Evolutionary conservation across 768 basidiomycete genomes (phyloP).

Genomic region (Goffeauzyma gilvescens): DNA sequence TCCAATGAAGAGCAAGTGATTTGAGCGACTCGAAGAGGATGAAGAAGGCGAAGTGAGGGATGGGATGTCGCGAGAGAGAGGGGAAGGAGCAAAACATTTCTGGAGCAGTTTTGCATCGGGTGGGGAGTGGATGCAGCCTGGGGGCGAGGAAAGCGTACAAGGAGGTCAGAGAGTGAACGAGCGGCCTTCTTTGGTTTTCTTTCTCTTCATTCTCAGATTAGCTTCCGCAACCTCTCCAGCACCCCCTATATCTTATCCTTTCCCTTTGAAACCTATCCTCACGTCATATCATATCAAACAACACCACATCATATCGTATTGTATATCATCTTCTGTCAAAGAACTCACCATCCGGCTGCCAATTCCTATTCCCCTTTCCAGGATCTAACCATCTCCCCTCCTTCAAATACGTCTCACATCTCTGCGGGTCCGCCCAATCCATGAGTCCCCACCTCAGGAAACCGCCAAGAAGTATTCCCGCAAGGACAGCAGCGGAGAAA

Average conservation of each 20-base stretch:
- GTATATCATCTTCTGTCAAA: background rate
- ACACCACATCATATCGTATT: slow-evolving; percentile 5
- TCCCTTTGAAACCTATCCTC: too few species aligned
- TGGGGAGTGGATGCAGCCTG: slow-evolving; percentile 57
- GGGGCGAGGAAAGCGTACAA: too few species aligned
- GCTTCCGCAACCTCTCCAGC: too few species aligned
- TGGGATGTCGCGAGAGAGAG: slow-evolving; percentile 3
- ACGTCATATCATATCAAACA: slow-evolving; percentile 1
- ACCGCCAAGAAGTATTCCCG: slow-evolving; percentile 27
- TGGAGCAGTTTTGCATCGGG: slow-evolving; percentile 5
- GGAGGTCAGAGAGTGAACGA: too few species aligned
- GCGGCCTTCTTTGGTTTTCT: too few species aligned
- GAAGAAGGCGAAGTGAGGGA: background rate
- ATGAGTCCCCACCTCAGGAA: slow-evolving; percentile 27
- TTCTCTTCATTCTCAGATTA: too few species aligned
- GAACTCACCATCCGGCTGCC: slow-evolving; percentile 68
- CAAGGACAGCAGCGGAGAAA: slow-evolving; percentile 26
- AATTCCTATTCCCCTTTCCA: slow-evolving; percentile 42
- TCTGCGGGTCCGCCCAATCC: slow-evolving; percentile 58
- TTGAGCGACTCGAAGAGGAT: slow-evolving; percentile 31
- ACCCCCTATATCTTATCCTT: too few species aligned
- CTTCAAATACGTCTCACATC: slow-evolving; percentile 52
- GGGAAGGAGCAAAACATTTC: slow-evolving; percentile 8
- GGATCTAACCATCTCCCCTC: slow-evolving; percentile 61
- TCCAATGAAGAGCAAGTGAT: slow-evolving; percentile 56